Conservation (phyloP, 768 basidiomycete species). For the Suillus discolor region DNA sequence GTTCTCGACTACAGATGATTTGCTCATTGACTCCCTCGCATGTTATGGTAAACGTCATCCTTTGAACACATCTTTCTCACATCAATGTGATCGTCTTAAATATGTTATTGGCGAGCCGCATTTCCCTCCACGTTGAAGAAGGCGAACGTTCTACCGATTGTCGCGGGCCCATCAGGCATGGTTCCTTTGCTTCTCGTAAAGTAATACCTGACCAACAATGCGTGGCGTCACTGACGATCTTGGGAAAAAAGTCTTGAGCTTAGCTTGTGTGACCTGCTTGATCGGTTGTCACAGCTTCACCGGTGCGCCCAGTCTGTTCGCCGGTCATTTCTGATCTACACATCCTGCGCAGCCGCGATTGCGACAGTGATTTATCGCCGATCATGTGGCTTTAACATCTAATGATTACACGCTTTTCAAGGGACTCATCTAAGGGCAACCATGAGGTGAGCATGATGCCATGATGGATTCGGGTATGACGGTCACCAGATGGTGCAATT, state of each 20-base stretch:
- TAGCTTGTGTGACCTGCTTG: not conserved
- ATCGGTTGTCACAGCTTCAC: constrained; percentile 2
- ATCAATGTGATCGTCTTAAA: constrained; percentile 1
- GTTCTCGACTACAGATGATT: not conserved
- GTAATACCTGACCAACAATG: constrained; percentile 6
- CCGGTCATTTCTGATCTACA: constrained; percentile 3
- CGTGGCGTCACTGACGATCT: constrained; percentile 12
- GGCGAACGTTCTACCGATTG: not conserved
- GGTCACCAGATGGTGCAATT: constrained; percentile 7
- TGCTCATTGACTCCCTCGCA: not conserved
- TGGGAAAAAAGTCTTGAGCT: constrained; percentile 7
- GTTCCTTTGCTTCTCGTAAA: constrained; percentile 13
- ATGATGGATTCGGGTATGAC: constrained; percentile 10
- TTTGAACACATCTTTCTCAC: not conserved
- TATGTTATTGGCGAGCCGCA: constrained; percentile 18
- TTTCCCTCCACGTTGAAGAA: constrained; percentile 1
- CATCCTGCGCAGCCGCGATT: constrained; percentile 5
- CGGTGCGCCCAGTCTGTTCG: constrained; percentile 4
- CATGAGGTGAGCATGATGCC: constrained; percentile 3
- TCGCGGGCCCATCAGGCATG: constrained; percentile 1
- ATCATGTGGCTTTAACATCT: constrained; percentile 5
- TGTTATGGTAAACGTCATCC: not conserved
- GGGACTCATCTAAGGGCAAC: constrained; percentile 2
- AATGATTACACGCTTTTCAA: constrained; percentile 15
- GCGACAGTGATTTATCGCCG: constrained; percentile 15